Base-by-base conservation (phyloP, 169 alveolate genomes). In the Plasmodium gallinaceum region DNA sequence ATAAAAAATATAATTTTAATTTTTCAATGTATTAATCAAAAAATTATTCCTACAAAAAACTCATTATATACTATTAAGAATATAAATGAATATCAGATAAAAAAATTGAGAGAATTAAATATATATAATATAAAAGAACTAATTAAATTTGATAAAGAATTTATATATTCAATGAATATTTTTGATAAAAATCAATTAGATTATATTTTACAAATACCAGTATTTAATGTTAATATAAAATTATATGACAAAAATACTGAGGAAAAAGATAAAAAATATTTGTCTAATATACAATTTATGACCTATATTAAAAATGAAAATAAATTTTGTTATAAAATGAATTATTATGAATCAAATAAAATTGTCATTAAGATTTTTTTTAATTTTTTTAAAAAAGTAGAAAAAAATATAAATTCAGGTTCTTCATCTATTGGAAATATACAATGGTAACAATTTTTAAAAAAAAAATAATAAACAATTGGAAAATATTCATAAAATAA, bases 11-110 rank as follows among this genome's bases (percentile, higher is more conserved):
- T 75, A 51, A 52, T 88, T 61, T 43, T 86, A 43, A 54, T 92
- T 22, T 89, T 68, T 26, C 86, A 92, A 61, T 92, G 88, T 37
- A 48, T 92, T 8, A 73, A 88, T 72, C 95, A 92, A 61, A 92
- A 72, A 48, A 61, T 70, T 20, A 85, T 64, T 42, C 95, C 95
- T n/a, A 43, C 18, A 18, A 65, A 45, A 78, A 78, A 64, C 24
- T 48, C 75, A 10, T 68, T 78, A 16, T 24, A 64, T 57, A 65
- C 32, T 22, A 78, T 78, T 64, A 78, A 78, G 43, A 70, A 52
- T 57, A 64, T 78, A 64, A 78, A 7, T 7, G 54, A 54, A 1
- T 22, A 20, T 51, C 89, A 78, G 57, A 65, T 78, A 78, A 8
- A 24, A 54, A 78, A 78, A 78, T 52, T 78, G 57, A 70, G 22